Base-by-base conservation (phyloP, 202 grass and related monocot species). In the Hordeum pubiflorum region DNA sequence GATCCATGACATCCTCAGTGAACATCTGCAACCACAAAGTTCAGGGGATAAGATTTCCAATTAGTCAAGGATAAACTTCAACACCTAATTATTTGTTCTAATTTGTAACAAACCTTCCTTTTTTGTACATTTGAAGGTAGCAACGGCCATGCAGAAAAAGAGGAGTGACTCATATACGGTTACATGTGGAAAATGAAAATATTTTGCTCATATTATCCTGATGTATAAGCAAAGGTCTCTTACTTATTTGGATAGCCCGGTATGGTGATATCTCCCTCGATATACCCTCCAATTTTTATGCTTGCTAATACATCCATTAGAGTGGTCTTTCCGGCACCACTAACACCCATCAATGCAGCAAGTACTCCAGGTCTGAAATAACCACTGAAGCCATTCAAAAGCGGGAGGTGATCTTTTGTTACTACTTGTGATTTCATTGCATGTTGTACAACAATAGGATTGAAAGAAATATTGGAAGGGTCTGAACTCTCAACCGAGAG, bases 151-250 rank as follows among this genome's bases (percentile, higher is more conserved):
- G 91, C 89, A 77, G 94, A 26, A 97, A 77, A 92, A 97, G 10
- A 87, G 37, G 18, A 94, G 89, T 11, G 94, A 97, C 38, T 97
- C 94, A 11, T 97, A 91, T 29, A 94, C 86, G 18, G 94, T 97
- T 17, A 97, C 87, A 75, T 94, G 84, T 33, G 91, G 94, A 39
- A 91, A 97, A 75, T 97, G 94, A 65, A 97, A 92, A 55, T 97
- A 91, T 94, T 94, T 68, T 93, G 94, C 40, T 97, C 94, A 87
- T 91, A 97, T 36, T 97, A 97, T 69, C 94, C 94, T 32, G 94
- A 92, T 84, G 92, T 72, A 68, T 91, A 91, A 9, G 94, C 94
- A 79, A 97, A 97, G 3, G 94, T 97, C 75, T 94, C 91, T 26
- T 97, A 91, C 39, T 94, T 94, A 84, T 94, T 97, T 65, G 89